Base-by-base conservation (phyloP, 176 grass and related monocot genomes). In the Themeda triandra region DNA sequence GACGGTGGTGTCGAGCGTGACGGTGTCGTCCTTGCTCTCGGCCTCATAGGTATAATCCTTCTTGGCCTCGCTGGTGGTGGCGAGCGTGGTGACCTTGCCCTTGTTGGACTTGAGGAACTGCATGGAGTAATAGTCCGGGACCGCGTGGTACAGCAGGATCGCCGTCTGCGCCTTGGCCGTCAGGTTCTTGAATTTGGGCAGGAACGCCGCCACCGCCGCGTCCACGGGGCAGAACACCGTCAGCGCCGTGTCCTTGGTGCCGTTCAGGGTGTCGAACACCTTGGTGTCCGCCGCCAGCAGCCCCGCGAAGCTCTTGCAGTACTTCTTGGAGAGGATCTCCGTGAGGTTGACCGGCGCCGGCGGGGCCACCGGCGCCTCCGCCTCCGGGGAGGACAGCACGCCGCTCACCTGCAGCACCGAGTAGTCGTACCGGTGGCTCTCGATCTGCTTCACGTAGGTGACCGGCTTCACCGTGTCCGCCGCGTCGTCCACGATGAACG, bases 131-230 rank as follows among this genome's bases (percentile, higher is more conserved):
- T 92, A 97, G 69, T 94, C 91, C 40, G 94, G 94, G 6, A 90
- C 77, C 33, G 89, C 89, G 78, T 97, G 94, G 89, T 92, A 97
- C 1, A 97, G 88, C 36, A 97, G 85, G 74, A 97, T 81, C 39
- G 89, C 86, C 41, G 86, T 84, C 85, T 93, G 88, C 9, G 78
- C 94, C 68, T 91, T 82, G 27, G 92, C 89, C 42, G 94, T 94
- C 56, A 97, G 88, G 89, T 97, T 97, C 91, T 92, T 94, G 83
- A 84, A 97, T 73, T 93, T 97, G 33, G 89, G 91, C 73, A 90
- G 60, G 86, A 97, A 97, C 0, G 74, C 49, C 4, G 82, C 84
- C 27, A 97, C 88, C 8, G 91, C 89, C 2, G 88, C 56, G 67
- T 97, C 89, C 0, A 86, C 49, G 1, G 94, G 94, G 87, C 94